Conservation (phyloP, 495 filamentous ascomycete genomes). For the Aspergillus campestris region DNA sequence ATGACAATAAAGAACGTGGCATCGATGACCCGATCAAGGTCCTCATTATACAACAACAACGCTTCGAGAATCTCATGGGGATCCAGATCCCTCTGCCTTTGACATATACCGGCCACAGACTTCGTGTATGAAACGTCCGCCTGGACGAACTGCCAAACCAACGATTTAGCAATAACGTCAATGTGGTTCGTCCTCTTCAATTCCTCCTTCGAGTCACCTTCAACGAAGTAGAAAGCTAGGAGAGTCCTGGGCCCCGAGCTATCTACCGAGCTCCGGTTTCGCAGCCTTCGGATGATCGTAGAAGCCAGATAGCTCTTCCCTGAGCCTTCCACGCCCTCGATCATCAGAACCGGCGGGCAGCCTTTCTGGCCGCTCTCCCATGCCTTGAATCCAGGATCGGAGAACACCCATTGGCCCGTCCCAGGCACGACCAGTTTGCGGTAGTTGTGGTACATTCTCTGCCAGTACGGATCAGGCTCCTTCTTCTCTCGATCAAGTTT, state of each 20-base stretch:
- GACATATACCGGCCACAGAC: conserved; percentile 23
- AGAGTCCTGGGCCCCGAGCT: conserved; percentile 21
- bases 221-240: conserved; percentile 29
- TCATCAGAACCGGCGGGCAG: conserved; percentile 15
- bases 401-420: conserved; percentile 26
- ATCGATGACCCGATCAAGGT: conserved; percentile 13
- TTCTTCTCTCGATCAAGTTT: conserved; percentile 21
- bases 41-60: conserved; percentile 24
- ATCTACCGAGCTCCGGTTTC: conserved; percentile 16
- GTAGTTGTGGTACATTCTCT: conserved; percentile 24
- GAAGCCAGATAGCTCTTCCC: conserved; percentile 31
- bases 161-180: conserved; percentile 17
- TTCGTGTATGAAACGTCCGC: conserved; percentile 29
- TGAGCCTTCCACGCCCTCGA: conserved; percentile 25
- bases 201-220: conserved; percentile 26
- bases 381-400: conserved; percentile 16
- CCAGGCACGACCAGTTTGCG: conserved; percentile 22
- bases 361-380: conserved; percentile 18
- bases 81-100: conserved; percentile 18
- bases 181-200: conserved; percentile 10
- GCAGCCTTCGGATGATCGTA: conserved; percentile 24
- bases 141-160: conserved; percentile 31
- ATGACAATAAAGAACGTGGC: conserved; percentile 30
- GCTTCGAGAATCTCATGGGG: conserved; percentile 21
- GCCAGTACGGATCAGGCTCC: conserved; percentile 28